These are phyloP conservation scores for Cetradonia linearis DNA, from an alignment of 495 filamentous ascomycete genomes.

Conservation along the genomic window DNA sequence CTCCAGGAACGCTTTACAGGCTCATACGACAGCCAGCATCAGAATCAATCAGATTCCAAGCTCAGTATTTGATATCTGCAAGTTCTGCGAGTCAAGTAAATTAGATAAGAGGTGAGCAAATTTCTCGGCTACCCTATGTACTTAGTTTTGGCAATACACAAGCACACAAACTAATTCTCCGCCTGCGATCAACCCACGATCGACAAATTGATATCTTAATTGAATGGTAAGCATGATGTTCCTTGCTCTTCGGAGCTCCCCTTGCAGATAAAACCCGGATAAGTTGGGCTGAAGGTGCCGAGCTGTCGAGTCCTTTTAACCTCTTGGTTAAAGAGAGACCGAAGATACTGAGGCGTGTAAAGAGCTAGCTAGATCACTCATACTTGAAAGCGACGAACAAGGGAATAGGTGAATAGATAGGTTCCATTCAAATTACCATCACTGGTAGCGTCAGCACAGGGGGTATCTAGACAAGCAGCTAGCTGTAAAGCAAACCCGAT, in stretches of 20 bases:
- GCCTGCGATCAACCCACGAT: too few relatives aligned
- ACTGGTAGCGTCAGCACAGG: neutral
- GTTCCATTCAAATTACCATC: neutral
- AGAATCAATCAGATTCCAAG: neutral
- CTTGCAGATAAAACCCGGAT: neutral
- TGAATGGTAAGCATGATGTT: too few relatives aligned
- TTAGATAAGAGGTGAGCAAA: neutral
- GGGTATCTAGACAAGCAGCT: constrained; percentile 2
- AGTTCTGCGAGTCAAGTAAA: neutral
- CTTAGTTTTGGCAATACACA: too few relatives aligned
- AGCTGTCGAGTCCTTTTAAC: neutral
- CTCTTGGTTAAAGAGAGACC: neutral
- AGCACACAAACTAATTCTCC: too few relatives aligned
- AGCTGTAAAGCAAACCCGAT: neutral
- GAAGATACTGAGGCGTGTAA: neutral
- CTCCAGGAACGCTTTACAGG: neutral
- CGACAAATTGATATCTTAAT: too few relatives aligned
- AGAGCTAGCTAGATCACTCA: neutral
- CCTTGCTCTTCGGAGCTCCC: too few relatives aligned
- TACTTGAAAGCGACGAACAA: neutral
- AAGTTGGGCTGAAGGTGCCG: neutral
- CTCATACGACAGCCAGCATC: neutral
- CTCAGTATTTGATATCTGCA: neutral
- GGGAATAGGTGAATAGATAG: neutral
- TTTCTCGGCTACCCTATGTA: too few relatives aligned